Evolutionary conservation across 805 yeast species (phyloP), one percentile per base, ranked within the genome.

Genomic region (Barnettozyma salicaria): DNA sequence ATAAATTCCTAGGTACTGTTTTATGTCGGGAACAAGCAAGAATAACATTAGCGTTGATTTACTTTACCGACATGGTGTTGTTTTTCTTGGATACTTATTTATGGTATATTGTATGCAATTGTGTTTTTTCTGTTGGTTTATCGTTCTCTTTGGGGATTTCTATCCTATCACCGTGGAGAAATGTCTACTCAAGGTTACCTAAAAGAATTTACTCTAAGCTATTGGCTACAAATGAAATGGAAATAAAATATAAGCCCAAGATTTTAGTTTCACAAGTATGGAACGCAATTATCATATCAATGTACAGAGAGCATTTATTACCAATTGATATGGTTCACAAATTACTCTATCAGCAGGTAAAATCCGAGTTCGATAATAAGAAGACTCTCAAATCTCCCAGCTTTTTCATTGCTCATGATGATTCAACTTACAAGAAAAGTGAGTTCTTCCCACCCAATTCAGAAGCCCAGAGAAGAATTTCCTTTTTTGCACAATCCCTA

Each of bases 121-220:
- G 92, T 4, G 52, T 74, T 0, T 79, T 82, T 42, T 84, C 94
- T 0, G 79, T 83, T 14, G 68, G 76, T 32, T 59, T 83, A 13
- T 81, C 92, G 1, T 72, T 80, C 48, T 74, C 79, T n/a, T 65
- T 80, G 45, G 95, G 95, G 1, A 78, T 83, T 7, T 83, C 94
- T 1, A 76, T 85, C 6, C 76, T 89, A 78, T 81, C 94, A 2
- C 95, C 95, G 1, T 85, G 95, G 95, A 74, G 84, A 53, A 85
- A 83, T 50, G 74, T 81, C 20, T 85, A 78, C 55, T 72, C 86
- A 4, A 63, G 88, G 34, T 61, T 87, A 16, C 95, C 95, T 0
- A 77, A 79, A 49, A 68, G 95, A 49, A 81, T 86, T 3, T 72
- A 72, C 47, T 74, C 90, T 9, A 85, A 86, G 48, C 65, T 87